Evolutionary conservation across 2,329 filamentous ascomycete species (phyloP), one percentile per base, ranked within the genome.

Genomic region (Pestalotiopsis sp.): DNA sequence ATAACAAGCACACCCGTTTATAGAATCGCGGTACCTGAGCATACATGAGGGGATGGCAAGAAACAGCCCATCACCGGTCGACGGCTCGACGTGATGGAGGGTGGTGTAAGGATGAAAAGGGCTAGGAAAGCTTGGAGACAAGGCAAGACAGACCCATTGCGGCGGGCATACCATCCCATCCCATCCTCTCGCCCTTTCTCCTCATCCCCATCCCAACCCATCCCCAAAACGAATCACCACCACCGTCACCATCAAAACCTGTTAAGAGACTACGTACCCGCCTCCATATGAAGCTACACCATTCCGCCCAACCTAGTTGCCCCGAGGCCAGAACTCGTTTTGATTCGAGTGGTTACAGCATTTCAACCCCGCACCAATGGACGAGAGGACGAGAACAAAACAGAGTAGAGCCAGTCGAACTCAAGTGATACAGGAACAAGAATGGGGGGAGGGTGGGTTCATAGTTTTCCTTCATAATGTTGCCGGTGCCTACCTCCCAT

Each of bases 311-410:
- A 58, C 24, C 58, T 61, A 61, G 58, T 39, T 61, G 58, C 58
- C 58, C 58, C n/a, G 11, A 35, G 17, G 30, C 11, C 58, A 26
- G 24, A 39, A 22, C 26, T 13, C 61, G 24, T 52, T 35, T 9
- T 22, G 35, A 65, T 35, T 48, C 59, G 59, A 38, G 35, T 30
- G 39, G 30, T 35, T 22, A 65, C n/a, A 35, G n/a, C 44, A 20
- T 44, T 22, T 17, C 48, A 40, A 58, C 64, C 64, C 64, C 64
- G 64, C 64, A 66, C 57, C 57, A 13, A 59, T 66, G 64, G 52
- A 40, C 26, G 22, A 66, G 14, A 20, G 48, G 44, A 38, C 48
- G 22, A 17, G n/a, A 35, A 61, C 30, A 24, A 20, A 44, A 62
- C 26, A 22, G 59, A 38, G 38, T 62, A n/a, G 39, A 52, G 38